Evolutionary conservation across 75 land plant genomes (phyloP).

Genomic region (Isoetes taiwanensis): DNA sequence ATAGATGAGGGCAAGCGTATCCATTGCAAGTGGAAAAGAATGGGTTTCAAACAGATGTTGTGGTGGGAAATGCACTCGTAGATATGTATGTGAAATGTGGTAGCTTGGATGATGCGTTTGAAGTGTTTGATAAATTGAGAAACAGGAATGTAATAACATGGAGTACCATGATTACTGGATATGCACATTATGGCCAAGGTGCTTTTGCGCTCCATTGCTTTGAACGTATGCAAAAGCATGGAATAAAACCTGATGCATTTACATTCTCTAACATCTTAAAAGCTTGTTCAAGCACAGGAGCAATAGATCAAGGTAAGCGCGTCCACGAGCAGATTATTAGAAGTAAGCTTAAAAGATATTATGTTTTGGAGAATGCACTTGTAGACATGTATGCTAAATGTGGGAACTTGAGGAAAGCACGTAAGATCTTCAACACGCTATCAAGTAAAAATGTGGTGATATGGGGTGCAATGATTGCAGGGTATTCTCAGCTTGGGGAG

Average conservation of each 20-base stretch:
- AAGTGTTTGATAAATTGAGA: slow-evolving; percentile 28
- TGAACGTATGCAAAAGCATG: slow-evolving; percentile 19
- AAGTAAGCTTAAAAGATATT: neutral
- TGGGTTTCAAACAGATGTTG: slow-evolving; percentile 18
- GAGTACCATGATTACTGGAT: slow-evolving; percentile 44
- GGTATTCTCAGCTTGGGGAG: slow-evolving; percentile 27
- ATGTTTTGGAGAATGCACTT: slow-evolving; percentile 13
- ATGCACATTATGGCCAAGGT: slow-evolving; percentile 22
- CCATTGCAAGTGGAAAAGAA: slow-evolving; percentile 26
- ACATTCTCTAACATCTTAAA: slow-evolving; percentile 31
- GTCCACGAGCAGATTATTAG: neutral
- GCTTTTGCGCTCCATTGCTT: slow-evolving; percentile 27
- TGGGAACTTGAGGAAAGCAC: slow-evolving; percentile 32
- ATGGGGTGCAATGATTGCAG: slow-evolving; percentile 32
- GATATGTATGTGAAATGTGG: slow-evolving; percentile 65
- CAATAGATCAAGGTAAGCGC: slow-evolving; percentile 19
- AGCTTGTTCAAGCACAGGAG: slow-evolving; percentile 39
- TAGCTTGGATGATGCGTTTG: slow-evolving; percentile 28
- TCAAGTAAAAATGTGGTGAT: slow-evolving; percentile 18
- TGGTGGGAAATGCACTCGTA: slow-evolving; percentile 30
- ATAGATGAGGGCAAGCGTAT: slow-evolving; percentile 23
- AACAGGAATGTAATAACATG: slow-evolving; percentile 30
- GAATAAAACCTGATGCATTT: slow-evolving; percentile 24
- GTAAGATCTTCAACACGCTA: slow-evolving; percentile 21
- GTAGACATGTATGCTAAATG: slow-evolving; percentile 45